These are phyloP conservation scores for Scheffersomyces coipomensis DNA, from an alignment of 805 yeast species.

Conservation along the genomic window DNA sequence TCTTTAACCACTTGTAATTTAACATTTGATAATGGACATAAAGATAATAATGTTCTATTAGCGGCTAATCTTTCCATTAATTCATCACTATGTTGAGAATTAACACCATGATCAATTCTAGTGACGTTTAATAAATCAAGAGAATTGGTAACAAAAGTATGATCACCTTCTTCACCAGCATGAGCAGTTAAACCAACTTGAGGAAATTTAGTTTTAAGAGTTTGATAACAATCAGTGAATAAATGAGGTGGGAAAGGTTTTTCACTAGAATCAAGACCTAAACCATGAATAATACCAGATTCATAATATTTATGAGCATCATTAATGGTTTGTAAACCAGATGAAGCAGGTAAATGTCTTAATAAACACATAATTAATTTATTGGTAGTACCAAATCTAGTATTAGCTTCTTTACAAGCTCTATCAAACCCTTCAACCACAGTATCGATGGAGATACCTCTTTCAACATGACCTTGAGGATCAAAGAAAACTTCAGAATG, in stretches of 20 bases:
- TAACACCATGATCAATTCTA: conserved; percentile 81
- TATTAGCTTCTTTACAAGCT: conserved; percentile 64
- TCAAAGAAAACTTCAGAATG: conserved; percentile 82
- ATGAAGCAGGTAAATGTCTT: conserved; percentile 66
- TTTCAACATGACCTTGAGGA: conserved; percentile 78
- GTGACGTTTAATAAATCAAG: conserved; percentile 59
- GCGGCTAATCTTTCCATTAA: conserved; percentile 58
- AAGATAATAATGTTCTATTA: conserved; percentile 56
- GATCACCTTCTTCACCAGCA: conserved; percentile 88
- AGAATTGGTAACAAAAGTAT: conserved; percentile 59
- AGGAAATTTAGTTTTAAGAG: conserved; percentile 47
- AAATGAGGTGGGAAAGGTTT: conserved; percentile 73
- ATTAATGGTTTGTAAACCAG: conserved; percentile 58
- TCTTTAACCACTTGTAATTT: conserved; percentile 71
- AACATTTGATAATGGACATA: conserved; percentile 79
- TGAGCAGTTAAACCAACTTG: conserved; percentile 73
- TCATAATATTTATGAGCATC: conserved; percentile 50
- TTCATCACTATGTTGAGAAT: conserved; percentile 53
- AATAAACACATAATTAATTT: conserved; percentile 80
- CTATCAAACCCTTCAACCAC: conserved; percentile 66
- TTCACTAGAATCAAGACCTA: conserved; percentile 83
- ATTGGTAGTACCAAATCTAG: conserved; percentile 60
- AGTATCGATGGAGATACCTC: conserved; percentile 58
- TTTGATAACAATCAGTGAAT: conserved; percentile 60
- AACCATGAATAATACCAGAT: conserved; percentile 63